These are phyloP conservation scores for Beta lomatogona DNA, from an alignment of 179 eudicot species.

Conservation along the genomic window DNA sequence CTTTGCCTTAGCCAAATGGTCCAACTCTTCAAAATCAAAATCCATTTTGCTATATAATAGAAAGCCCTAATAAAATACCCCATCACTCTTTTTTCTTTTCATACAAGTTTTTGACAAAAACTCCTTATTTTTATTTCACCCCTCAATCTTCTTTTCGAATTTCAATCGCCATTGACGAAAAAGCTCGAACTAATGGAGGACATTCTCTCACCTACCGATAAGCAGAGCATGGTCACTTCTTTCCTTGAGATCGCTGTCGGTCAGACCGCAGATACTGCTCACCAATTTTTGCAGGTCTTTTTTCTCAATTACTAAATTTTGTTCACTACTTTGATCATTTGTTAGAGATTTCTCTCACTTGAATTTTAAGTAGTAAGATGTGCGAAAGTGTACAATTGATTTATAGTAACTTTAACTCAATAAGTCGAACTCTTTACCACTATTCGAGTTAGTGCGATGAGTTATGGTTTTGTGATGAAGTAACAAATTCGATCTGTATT, in stretches of 20 bases:
- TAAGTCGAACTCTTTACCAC: background rate
- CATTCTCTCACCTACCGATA: conserved; percentile 45
- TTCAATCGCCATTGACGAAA: conserved; percentile 2
- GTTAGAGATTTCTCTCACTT: background rate
- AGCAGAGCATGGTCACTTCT: conserved; percentile 64
- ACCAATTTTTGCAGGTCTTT: conserved; percentile 76
- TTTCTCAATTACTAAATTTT: too few relatives aligned
- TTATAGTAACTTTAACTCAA: background rate
- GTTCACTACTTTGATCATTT: background rate
- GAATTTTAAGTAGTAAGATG: background rate
- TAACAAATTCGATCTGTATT: background rate
- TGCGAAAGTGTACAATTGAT: background rate
- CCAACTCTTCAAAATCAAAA: too few relatives aligned
- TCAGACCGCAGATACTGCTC: conserved; percentile 83
- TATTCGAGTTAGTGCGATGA: background rate
- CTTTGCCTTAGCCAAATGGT: too few relatives aligned
- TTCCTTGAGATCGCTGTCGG: conserved; percentile 95
- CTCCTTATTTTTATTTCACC: background rate
- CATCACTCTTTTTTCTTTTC: background rate
- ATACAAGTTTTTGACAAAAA: background rate
- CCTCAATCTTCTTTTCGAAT: background rate
- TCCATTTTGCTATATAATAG: background rate
- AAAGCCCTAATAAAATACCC: background rate
- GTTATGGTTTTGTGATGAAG: background rate
- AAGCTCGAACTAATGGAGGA: conserved; percentile 44